Evolutionary conservation across 2,329 filamentous ascomycete genomes (phyloP), one percentile per base, ranked within the genome.

Genomic region (Coniochaeta sp.): DNA sequence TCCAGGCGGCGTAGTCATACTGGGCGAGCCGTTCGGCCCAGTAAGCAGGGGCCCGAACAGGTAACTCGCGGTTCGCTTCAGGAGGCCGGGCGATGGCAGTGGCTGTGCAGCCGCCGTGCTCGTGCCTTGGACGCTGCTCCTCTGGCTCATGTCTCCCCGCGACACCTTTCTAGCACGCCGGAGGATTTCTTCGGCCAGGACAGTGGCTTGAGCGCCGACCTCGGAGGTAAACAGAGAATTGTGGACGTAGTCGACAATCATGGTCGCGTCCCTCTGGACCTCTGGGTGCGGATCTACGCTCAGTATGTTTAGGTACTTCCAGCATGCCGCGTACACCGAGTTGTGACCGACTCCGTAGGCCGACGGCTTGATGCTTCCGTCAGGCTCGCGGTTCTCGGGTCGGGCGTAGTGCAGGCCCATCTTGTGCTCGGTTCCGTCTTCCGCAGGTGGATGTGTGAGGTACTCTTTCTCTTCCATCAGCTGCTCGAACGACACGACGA

Each of bases 241-340:
- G 69, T 97, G 88, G 28, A 98, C 82, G 68, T 89, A 90, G 72
- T 99, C 95, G 32, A 96, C 85, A 52, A 98, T 87, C n/a, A 89
- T 81, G 6, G 86, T 87, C 10, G 92, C 93, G 71, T 95, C 90
- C 65, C 89, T 84, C 63, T 96, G 90, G 36, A 98, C 90, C 70
- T 98, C 93, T 1, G 93, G 92, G 70, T 97, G 93, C 44, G 95
- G 93, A 70, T 99, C 95, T 19, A 96, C 91, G 52, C 91, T 93
- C 72, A 98, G 81, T 63, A 96, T 90, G 61, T 97, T 79, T 50
- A 96, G 82, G 68, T 97, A 90, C 72, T 96, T 95, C 95, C 95
- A 99, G 63, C 96, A 89, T 1, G 93, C 90, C 32, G 93, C 89
- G 72, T 96, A 97, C 19, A 96, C 90, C 0, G 92, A 96, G 69